Base-by-base conservation (phyloP, 2,329 filamentous ascomycete genomes). In the Trichoderma simmonsii region DNA sequence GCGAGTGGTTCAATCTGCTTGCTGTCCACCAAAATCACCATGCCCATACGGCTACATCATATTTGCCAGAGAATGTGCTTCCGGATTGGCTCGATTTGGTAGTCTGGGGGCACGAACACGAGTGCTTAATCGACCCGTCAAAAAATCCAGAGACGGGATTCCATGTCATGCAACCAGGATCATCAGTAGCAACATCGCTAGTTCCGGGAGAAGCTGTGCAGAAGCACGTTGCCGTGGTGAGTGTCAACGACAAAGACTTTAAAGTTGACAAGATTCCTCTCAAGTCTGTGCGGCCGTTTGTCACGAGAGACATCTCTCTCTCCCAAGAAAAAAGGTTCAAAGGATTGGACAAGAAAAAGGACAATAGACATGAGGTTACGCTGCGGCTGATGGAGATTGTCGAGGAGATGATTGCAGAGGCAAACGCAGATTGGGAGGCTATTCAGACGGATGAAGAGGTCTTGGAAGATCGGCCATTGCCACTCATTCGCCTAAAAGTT, bases 51-150 rank as follows among this genome's bases (percentile, higher is more conserved):
- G 90, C 95, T 21, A 98, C 95, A 0, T 92, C 93, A n/a, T 98
- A 97, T 78, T 87, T 99, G 0, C 95, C 97, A 0, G 97, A 99
- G 78, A 94, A 92, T 76, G 96, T 98, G 77, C 85, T 99, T 0
- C 97, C 96, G 0, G 91, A 94, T 21, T 98, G 97, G 83, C 85
- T 99, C 74, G 92, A 99, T 78, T 86, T 99, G 5, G 90, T 99
- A 0, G 88, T 99, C 65, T 99, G 96, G 96, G 96, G 96, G 3
- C 96, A 99, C 78, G 96, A 99, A 81, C 96, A 99, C 79, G 95
- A 99, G 80, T 99, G 96, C 78, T 81, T 95, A 8, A 97, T 99
- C 74, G 91, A 97, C 59, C 96, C 96, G 0, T 84, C 85, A 1
- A 86, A 90, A 61, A 99, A 98, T 77, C 89, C 92, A 0, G 94